Evolutionary conservation across 1,284 basidiomycete species (phyloP).

Genomic region (Ganoderma lingzhi): DNA sequence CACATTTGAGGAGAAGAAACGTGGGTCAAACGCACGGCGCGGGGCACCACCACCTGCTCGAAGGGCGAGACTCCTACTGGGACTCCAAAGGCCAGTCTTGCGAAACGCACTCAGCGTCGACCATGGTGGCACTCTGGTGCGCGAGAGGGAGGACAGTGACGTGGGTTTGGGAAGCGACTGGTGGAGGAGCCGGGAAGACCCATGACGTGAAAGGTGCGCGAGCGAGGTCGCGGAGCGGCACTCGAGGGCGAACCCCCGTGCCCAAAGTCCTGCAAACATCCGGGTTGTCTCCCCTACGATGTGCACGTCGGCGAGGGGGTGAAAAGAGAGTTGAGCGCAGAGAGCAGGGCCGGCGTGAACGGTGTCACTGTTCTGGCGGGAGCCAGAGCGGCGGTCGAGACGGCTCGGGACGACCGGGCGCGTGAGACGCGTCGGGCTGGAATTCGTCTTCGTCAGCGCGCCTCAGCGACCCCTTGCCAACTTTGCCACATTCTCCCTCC

Average conservation of each 20-base stretch:
- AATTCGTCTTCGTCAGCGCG: conserved; percentile 12
- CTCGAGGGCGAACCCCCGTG: conserved; percentile 31
- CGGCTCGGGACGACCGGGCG: conserved; percentile 18
- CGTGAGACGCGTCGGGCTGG: conserved; percentile 6
- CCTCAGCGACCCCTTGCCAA: neutral
- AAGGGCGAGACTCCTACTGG: conserved; percentile 27
- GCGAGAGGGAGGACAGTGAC: conserved; percentile 10
- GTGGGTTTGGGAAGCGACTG: conserved; percentile 20
- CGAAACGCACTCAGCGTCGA: conserved; percentile 12
- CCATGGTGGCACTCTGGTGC: conserved; percentile 1
- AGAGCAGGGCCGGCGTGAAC: neutral
- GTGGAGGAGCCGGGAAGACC: conserved; percentile 34
- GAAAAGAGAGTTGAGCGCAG: neutral
- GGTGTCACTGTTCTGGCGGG: neutral
- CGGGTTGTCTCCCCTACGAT: conserved; percentile 7
- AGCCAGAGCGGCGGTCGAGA: conserved; percentile 15
- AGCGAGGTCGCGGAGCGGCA: conserved; percentile 28
- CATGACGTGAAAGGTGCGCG: conserved; percentile 24
- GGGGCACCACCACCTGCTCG: conserved; percentile 22
- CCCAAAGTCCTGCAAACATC: conserved; percentile 33
- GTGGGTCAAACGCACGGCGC: conserved; percentile 42
- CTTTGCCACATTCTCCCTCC: conserved; percentile 14
- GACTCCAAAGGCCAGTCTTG: conserved; percentile 16
- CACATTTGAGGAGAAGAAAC: conserved; percentile 52
- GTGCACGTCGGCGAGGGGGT: conserved; percentile 12